Percentiles rank a stretch among this genome's conserved stretches.
Conservation (phyloP, 805 yeast genomes). For the Starmerella floris region DNA sequence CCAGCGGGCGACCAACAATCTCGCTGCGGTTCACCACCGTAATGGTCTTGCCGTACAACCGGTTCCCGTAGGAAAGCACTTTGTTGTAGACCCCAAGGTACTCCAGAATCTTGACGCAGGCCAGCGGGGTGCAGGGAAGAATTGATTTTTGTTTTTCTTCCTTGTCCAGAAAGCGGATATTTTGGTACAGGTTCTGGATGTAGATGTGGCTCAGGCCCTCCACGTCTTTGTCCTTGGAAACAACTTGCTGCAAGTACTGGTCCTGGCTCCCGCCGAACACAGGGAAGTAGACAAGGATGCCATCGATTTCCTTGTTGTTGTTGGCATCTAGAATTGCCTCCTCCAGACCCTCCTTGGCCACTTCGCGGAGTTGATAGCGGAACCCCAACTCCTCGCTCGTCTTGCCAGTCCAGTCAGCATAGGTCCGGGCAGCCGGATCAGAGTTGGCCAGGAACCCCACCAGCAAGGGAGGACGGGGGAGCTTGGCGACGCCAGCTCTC, state of each 20-base stretch:
- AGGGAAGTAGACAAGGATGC: conserved; percentile 95
- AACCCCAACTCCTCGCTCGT: conserved; percentile 81
- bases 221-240: conserved; percentile 83
- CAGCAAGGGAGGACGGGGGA: conserved; percentile 52
- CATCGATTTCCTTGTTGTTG: conserved; percentile 59
- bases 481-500: conserved; percentile 37
- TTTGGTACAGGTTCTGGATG: conserved; percentile 90
- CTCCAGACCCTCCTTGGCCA: conserved; percentile 72
- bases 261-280: conserved; percentile 93
- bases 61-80: conserved; percentile 73
- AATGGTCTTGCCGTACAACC: conserved; percentile 83
- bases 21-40: conserved; percentile 88
- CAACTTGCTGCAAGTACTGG: conserved; percentile 87
- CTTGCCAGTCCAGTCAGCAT: conserved; percentile 91
- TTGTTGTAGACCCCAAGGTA: conserved; percentile 77
- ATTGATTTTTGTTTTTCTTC: conserved; percentile 60
- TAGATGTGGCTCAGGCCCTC: conserved; percentile 88
- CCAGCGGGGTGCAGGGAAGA: conserved; percentile 92
- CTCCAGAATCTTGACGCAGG: conserved; percentile 85
- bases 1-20: conserved; percentile 93
- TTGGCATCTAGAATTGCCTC: conserved; percentile 74
- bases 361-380: conserved; percentile 59
- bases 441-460: conserved; percentile 86
- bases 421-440: conserved; percentile 91
- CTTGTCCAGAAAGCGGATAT: conserved; percentile 68